Evolutionary conservation across 192 early-diverging fungal genomes (phyloP), one percentile per base, ranked within the genome.

Genomic region (Entomortierella lignicola): DNA sequence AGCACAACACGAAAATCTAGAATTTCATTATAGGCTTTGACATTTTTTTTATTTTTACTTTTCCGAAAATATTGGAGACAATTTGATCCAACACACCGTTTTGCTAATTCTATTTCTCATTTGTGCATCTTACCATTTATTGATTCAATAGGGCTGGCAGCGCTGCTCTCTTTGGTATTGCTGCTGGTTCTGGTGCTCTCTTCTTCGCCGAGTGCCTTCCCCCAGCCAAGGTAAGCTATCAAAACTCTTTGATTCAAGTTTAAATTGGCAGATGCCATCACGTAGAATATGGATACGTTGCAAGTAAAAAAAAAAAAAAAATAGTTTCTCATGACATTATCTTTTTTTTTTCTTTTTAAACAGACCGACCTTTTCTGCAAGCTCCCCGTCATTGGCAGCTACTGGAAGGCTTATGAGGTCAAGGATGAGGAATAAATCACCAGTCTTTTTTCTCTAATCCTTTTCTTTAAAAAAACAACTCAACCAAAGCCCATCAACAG

Each of bases 361-460:
- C 25, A 79, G 75, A 70, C 56, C 20, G 75, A 79, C 60, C 55
- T 79, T 25, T 79, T 79, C 75, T 79, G 75, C 75, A 79, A 79
- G 75, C 75, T 79, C 63, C 75, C 75, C 43, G 67, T 66, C 43
- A 25, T 79, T 34, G 75, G 75, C 63, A 47, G 29, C 63, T 79
- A 79, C 75, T 79, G 75, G 75, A 79, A 79, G 75, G 67, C 60
- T 60, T 79, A 70, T 51, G 75, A 64, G 62, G 75, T 67, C 57
- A 79, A 79, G 75, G 75, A 79, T 51, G 75, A 79, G 75, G 75
- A 79, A 70, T 79, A 79, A 79, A 66, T n/a, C 29, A 2, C 42
- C 30, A 26, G 20, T 12, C 8, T 30, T 55, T 26, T 63, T 63
- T 48, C 7, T 63, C 43, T 31, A 30, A 54, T 27, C 52, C 4